Evolutionary conservation across 2,329 filamentous ascomycete species (phyloP), one percentile per base, ranked within the genome.

Genomic region (Aspergillus sp.): DNA sequence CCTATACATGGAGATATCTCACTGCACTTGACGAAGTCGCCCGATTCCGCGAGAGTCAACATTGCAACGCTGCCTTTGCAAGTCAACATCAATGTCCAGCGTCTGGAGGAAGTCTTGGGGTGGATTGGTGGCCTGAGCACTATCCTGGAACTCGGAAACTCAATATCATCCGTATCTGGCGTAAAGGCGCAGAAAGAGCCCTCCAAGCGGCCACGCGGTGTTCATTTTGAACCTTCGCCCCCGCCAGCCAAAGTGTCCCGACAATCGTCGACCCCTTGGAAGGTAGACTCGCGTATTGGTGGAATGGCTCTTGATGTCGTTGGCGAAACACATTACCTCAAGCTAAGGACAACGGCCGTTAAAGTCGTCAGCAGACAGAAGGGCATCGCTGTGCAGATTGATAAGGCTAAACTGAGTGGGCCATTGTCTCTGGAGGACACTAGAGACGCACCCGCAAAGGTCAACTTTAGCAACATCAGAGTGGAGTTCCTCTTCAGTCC

Each of bases 81-180:
- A 53, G 69, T 96, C 9, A 82, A 86, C 52, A 73, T 97, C 38
- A 89, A 97, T 65, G 75, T 97, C 14, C 86, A 88, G 58, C 83
- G 84, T 50, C 75, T 97, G 19, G 94, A 97, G 61, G 91, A 96
- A 63, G 89, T 89, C 0, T 85, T 97, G 54, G 84, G 85, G 51
- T 91, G 89, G 80, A 92, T 97, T 71, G 94, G 94, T 32, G 94
- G 94, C 0, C 77, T 99, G 41, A 96, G 92, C 69, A 91, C 91
- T 59, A 88, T 99, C 48, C 76, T 99, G 41, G 95, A 94, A 63
- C 83, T 97, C 68, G 89, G 91, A 57, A 88, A 83, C 54, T 96
- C 93, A 0, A 88, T 96, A 57, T 84, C 87, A 10, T 91, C 89
- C 1, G 88, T 83, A 54, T 81, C 84, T n/a, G 83, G 86, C 1